Evolutionary conservation across 176 grass and related monocot genomes (phyloP), one percentile per base, ranked within the genome.

Genomic region (Luzula sylvatica): DNA sequence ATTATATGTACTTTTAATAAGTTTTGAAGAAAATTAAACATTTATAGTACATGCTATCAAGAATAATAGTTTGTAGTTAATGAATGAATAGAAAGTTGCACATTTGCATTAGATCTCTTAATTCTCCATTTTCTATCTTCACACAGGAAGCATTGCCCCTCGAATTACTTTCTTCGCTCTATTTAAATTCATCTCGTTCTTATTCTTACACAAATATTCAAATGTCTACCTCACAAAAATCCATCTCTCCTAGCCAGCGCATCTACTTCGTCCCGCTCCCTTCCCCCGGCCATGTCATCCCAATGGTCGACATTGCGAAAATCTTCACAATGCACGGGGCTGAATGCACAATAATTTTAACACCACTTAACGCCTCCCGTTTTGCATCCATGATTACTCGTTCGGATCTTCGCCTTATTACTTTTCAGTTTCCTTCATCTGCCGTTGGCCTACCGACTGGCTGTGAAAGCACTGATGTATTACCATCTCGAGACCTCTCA

Each of bases 401-500:
- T 4, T 50, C 17, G 2, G 23, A 21, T 22, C 2, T 62, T 15
- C 41, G 9, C 21, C 58, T 62, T 25, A 11, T 62, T 8, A 62
- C 20, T 3, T 29, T 62, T 27, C 6, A 28, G 17, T 62, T 46
- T 26, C 41, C 41, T 23, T 62, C 41, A 17, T 3, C 2, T 23
- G 38, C 13, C 8, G 41, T 23, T 46, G 76, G 54, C 22, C 72
- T 86, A 23, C 72, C 65, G 6, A 56, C 58, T 0, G 69, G 73
- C 3, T 68, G 65, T 51, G 76, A 82, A 58, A 86, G 70, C 42
- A 63, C 74, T 28, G 73, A 86, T 50, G 60, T 66, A 38, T 70
- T 85, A 42, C 80, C 69, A 5, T 78, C 50, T 57, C 69, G 67
- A 13, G 61, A 70, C 65, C 58, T 74, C 8, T 71, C 68, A 0